Conservation (phyloP, 2,329 filamentous ascomycete species). For the Neofusicoccum umdonicola region DNA sequence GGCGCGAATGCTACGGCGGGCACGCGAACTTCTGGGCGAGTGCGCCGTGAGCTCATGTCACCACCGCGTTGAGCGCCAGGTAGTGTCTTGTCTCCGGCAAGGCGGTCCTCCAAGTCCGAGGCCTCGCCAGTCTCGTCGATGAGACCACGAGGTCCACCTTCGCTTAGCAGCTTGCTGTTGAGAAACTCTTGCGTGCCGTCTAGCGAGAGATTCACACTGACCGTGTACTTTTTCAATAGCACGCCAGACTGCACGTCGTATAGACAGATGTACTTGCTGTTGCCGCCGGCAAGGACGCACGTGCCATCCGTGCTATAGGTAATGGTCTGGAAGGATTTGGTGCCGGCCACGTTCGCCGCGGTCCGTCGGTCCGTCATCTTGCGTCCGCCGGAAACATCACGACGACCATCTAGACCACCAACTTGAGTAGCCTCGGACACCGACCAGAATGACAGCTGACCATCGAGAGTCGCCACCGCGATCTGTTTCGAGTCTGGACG, state of each 20-base stretch:
- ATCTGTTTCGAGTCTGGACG: constrained; percentile 89
- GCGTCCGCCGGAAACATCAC: constrained; percentile 89
- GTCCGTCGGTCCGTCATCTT: constrained; percentile 84
- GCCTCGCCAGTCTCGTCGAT: constrained; percentile 85
- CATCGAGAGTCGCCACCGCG: constrained; percentile 88
- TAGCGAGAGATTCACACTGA: constrained; percentile 91
- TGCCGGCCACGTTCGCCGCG: constrained; percentile 84
- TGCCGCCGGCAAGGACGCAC: constrained; percentile 85
- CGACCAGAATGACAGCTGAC: constrained; percentile 93
- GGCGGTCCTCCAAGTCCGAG: constrained; percentile 82
- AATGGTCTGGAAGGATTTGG: constrained; percentile 85
- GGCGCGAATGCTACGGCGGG: constrained; percentile 83
- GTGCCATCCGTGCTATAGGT: constrained; percentile 89
- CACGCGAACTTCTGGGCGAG: constrained; percentile 79
- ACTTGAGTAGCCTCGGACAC: constrained; percentile 84
- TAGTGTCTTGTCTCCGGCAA: constrained; percentile 63
- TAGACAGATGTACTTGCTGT: constrained; percentile 97
- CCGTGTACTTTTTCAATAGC: constrained; percentile 89
- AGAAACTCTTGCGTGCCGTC: constrained; percentile 96
- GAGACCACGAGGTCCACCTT: constrained; percentile 80
- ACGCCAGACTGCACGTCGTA: constrained; percentile 95
- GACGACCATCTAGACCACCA: constrained; percentile 80
- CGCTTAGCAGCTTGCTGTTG: constrained; percentile 87
- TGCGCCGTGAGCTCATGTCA: constrained; percentile 76
- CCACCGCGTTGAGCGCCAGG: constrained; percentile 87